phyloP scores from a whole-genome alignment of 2,329 filamentous ascomycete genomes.

The Alternaria gaisen region DNA sequence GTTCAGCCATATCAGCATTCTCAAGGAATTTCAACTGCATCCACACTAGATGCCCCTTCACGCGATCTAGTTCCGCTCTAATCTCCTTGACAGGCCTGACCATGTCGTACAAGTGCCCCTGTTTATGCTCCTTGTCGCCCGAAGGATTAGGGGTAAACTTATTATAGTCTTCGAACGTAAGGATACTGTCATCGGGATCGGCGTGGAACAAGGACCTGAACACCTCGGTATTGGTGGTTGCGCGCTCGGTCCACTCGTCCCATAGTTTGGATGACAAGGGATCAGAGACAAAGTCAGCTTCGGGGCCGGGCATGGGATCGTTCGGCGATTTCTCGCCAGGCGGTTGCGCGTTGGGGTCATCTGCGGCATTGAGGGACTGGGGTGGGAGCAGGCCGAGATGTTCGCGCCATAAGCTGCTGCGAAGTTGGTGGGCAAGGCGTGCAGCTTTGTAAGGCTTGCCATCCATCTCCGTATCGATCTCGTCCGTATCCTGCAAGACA shows the following conservation, averaged over 20 bases:
- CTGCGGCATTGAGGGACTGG: constrained; percentile 71
- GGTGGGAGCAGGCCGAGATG: constrained; percentile 83
- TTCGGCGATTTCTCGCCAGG: constrained; percentile 74
- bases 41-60: constrained; percentile 92
- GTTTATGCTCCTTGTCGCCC: constrained; percentile 69
- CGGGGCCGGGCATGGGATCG: constrained; percentile 74
- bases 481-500: constrained; percentile 83
- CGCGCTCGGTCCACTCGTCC: constrained; percentile 73
- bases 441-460: constrained; percentile 79
- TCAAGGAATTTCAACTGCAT: constrained; percentile 90
- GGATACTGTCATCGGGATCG: constrained; percentile 89
- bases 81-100: constrained; percentile 72
- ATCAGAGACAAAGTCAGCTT: constrained; percentile 68
- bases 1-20: constrained; percentile 88
- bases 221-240: constrained; percentile 74
- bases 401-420: constrained; percentile 87
- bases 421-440: constrained; percentile 81
- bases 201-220: constrained; percentile 85
- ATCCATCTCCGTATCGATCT: constrained; percentile 77
- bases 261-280: constrained; percentile 66
- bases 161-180: constrained; percentile 90
- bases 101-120: constrained; percentile 87
- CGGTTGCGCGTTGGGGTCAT: constrained; percentile 79
- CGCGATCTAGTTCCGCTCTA: constrained; percentile 75
- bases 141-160: constrained; percentile 67